phyloP scores from a whole-genome alignment of 2,329 filamentous ascomycete species.

The Claviceps digitariae region DNA sequence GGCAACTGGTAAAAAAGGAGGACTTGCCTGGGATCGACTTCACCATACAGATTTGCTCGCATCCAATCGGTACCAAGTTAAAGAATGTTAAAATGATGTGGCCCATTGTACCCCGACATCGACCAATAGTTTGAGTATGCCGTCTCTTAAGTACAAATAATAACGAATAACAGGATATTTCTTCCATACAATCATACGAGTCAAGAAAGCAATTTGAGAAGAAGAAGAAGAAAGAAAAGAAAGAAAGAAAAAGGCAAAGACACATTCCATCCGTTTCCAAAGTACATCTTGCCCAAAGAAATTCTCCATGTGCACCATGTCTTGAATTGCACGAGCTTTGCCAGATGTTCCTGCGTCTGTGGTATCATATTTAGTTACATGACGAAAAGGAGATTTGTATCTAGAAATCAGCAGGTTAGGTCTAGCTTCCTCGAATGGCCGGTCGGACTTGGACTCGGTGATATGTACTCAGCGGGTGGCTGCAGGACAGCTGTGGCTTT shows the following conservation, averaged over 20 bases:
- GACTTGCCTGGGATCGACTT: not conserved
- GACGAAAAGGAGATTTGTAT: slow-evolving; percentile 50
- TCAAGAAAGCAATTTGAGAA: too few species aligned
- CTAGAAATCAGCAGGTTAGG: slow-evolving; percentile 14
- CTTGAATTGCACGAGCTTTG: not conserved
- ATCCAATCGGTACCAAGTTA: not conserved
- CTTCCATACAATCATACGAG: not conserved
- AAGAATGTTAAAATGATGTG: not conserved
- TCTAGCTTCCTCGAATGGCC: slow-evolving; percentile 6
- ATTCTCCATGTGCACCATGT: not conserved
- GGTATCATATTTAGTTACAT: slow-evolving; percentile 29
- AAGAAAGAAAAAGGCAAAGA: not conserved
- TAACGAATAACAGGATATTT: not conserved
- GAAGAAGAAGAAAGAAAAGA: too few species aligned
- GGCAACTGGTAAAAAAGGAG: not conserved
- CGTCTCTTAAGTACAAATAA: too few species aligned
- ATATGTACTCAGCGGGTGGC: slow-evolving; percentile 79
- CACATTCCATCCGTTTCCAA: not conserved
- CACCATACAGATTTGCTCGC: not conserved
- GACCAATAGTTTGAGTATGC: not conserved
- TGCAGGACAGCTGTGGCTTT: slow-evolving; percentile 94
- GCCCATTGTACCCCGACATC: not conserved
- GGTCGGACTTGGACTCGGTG: slow-evolving; percentile 1
- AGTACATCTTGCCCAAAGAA: not conserved
- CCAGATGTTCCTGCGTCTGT: not conserved